Base-by-base conservation (phyloP, 768 basidiomycete species). In the Hygrophorus pudorinus region DNA sequence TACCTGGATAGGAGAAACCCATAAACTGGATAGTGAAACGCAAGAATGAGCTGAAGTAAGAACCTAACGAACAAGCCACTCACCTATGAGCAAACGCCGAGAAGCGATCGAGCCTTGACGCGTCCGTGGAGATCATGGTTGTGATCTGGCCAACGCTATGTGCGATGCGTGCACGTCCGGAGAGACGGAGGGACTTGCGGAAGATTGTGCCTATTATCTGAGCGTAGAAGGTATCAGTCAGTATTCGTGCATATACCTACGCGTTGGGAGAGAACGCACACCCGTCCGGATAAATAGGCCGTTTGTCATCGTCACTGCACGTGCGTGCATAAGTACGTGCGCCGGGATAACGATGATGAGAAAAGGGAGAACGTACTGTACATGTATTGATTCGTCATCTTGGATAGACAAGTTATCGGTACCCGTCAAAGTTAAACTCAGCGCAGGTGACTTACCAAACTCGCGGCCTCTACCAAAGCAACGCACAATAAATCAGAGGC, bases 141-240 rank as follows among this genome's bases (percentile, higher is more conserved):
- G 65, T 72, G 41, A 75, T 69, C 46, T 72, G 61, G 0, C 76
- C 76, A 37, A 68, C 65, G 36, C 62, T 68, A 52, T 74, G 71
- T 35, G 65, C 59, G 11, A 67, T 31, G 13, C 75, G 59, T 0
- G 73, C 60, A 7, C 68, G 62, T 2, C 67, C 66, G 9, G 74
- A 77, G 3, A 79, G 59, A 13, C 75, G 68, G 38, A 78, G 64
- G 1, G 74, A 71, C 52, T 78, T 78, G 16, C 72, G 63, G 50
- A 71, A 68, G 47, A 78, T 69, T 14, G 38, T 50, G 12, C 59
- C 59, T 5, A 56, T 57, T 16, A 59, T 37, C 56, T 57, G 39
- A 38, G 34, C 17, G 14, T 24, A 27, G 2, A 41, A 33, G 32
- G 27, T 27, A 33, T 17, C 14, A 36, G 14, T 24, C 5, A n/a